Percentiles rank a stretch among this genome's conserved stretches.
These are phyloP conservation scores for Hibiscus syriacus DNA, from an alignment of 345 rosid genomes.

Conservation along the genomic window DNA sequence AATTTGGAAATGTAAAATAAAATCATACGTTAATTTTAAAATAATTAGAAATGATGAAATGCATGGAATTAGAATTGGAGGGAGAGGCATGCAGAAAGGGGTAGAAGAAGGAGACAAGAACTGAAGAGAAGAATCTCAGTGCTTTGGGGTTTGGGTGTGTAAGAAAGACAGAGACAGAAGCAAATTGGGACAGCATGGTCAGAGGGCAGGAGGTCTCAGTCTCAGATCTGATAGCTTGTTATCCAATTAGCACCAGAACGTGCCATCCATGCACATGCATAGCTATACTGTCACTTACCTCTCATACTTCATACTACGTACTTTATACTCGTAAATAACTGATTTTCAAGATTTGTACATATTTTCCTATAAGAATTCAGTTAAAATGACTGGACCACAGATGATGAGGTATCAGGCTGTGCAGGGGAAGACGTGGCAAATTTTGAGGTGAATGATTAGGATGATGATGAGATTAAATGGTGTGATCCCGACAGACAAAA, in stretches of 20 bases:
- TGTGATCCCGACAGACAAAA: constrained; percentile 14
- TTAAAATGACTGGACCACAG: too few species aligned
- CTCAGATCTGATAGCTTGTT: neutral
- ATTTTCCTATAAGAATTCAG: too few species aligned
- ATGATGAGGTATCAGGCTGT: too few species aligned
- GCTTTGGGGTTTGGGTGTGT: neutral
- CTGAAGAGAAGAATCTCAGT: neutral
- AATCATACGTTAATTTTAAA: too few species aligned
- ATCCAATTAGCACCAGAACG: neutral
- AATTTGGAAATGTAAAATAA: too few species aligned
- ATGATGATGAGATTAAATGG: neutral
- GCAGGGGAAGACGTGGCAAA: neutral
- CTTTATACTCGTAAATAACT: neutral
- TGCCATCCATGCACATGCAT: neutral
- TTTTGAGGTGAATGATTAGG: neutral
- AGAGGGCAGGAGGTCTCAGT: neutral
- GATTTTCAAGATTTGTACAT: too few species aligned
- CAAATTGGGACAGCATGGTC: neutral
- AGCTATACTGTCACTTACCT: too few species aligned
- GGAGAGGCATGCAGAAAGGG: neutral
- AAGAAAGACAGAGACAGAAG: too few species aligned
- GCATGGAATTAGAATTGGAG: too few species aligned
- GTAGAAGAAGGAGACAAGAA: neutral
- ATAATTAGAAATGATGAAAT: too few species aligned
- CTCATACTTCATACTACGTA: neutral